These are phyloP conservation scores for Kodamaea hsintzibuensis DNA, from an alignment of 805 yeast species.

Conservation along the genomic window DNA sequence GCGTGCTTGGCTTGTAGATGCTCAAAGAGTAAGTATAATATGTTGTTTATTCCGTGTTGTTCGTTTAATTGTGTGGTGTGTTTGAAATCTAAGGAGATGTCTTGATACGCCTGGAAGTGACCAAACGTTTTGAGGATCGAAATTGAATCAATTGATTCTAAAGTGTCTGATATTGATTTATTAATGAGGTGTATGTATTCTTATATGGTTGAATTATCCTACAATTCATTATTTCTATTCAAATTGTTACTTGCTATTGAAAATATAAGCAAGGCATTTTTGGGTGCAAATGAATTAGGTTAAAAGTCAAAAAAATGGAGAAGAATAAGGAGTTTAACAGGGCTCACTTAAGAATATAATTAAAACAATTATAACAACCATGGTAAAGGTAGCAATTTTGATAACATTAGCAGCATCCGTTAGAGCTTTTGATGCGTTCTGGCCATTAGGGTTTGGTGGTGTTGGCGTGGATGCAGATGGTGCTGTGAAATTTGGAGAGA, in stretches of 20 bases:
- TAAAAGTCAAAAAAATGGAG: not conserved
- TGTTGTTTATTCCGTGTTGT: no score
- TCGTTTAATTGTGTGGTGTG: no score
- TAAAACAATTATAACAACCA: not conserved
- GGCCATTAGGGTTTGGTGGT: not conserved
- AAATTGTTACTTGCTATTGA: not conserved
- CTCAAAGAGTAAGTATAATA: no score
- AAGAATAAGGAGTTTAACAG: not conserved
- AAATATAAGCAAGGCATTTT: not conserved
- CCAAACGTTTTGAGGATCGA: not conserved
- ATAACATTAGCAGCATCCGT: not conserved
- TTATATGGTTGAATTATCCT: no score
- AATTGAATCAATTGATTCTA: not conserved
- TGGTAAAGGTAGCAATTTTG: not conserved
- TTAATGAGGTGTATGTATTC: no score
- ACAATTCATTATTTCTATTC: not conserved
- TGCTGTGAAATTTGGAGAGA: not conserved
- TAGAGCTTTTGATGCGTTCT: not conserved
- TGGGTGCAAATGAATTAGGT: not conserved
- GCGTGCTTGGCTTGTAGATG: no score
- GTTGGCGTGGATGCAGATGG: not conserved
- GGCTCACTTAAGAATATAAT: not conserved
- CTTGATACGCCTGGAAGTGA: not conserved
- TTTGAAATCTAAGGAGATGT: not conserved
- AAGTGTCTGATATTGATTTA: no score